Evolutionary conservation across 768 basidiomycete genomes (phyloP).

Genomic region (Boletellus sp.): DNA sequence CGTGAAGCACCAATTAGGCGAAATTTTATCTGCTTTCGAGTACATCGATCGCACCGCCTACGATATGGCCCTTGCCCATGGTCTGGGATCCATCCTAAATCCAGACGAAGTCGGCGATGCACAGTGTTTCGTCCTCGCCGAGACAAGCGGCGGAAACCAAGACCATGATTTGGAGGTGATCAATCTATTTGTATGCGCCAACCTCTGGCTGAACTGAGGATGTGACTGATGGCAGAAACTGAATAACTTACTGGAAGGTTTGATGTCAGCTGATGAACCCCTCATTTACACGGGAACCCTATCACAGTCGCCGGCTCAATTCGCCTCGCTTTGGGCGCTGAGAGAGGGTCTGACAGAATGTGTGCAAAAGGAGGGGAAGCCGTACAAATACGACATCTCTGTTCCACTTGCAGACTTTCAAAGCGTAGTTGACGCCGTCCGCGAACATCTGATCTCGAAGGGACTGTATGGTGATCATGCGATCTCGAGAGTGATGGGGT

Average conservation of each 20-base stretch:
- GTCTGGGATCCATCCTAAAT: constrained; percentile 72
- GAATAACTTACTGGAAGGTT: constrained; percentile 65
- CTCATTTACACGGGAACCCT: constrained; percentile 88
- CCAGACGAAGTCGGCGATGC: constrained; percentile 74
- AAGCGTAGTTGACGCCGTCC: constrained; percentile 75
- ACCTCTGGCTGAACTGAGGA: constrained; percentile 8
- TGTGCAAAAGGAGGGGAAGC: constrained; percentile 87
- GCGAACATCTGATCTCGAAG: constrained; percentile 64
- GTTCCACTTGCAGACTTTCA: constrained; percentile 86
- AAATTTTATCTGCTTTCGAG: constrained; percentile 97
- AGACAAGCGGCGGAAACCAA: constrained; percentile 89
- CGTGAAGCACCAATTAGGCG: constrained; percentile 79
- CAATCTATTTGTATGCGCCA: constrained; percentile 6
- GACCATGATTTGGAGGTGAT: constrained; percentile 92
- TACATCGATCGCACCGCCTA: constrained; percentile 88
- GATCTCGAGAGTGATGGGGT: constrained; percentile 86
- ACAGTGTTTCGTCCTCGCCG: constrained; percentile 86
- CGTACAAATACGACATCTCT: constrained; percentile 96
- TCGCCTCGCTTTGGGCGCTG: constrained; percentile 84
- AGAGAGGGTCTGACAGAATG: constrained; percentile 93
- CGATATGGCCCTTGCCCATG: constrained; percentile 79
- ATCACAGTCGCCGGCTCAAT: constrained; percentile 87
- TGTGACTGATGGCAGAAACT: constrained; percentile 68
- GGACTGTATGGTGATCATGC: constrained; percentile 68
- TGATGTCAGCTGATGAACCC: constrained; percentile 68